Evolutionary conservation across 352 stramenopile genomes (phyloP), one percentile per base, ranked within the genome.

Genomic region (Globisporangium nodosum): DNA sequence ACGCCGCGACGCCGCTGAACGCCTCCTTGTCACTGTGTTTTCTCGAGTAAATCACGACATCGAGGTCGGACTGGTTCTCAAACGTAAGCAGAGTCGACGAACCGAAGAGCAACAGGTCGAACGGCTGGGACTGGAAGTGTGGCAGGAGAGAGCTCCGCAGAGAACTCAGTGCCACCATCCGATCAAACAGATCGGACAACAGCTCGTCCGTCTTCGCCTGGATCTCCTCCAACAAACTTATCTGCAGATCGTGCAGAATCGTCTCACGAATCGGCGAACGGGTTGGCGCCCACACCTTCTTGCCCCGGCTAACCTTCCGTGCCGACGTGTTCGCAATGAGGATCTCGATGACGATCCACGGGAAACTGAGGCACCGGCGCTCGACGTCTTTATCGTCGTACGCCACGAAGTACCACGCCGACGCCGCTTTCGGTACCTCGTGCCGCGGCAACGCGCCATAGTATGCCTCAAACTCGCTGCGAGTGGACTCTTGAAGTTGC

Each of bases 11-110:
- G 8, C 52, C 52, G 39, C 70, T 62, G 31, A 85, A 50, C 31
- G 61, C 65, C 3, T 68, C 65, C 3, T 68, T 66, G 8, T 7
- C 1, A 6, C 5, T 13, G 42, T 56, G 35, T 43, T 58, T 12
- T 51, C 62, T 3, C 9, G 56, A 52, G 6, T 53, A 35, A 9
- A 68, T 43, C 64, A 90, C 78, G 11, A 90, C 67, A 54, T 91
- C 83, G 13, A 92, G 56, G 65, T 92, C 83, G 0, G 83, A 92
- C 49, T 90, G 71, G 18, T 82, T 73, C 52, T 92, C 83, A 64
- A 91, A 91, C 5, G 79, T 90, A 6, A 92, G 62, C 37, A 92
- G 54, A 3, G 68, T 72, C 35, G 83, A 90, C 15, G 83, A 92
- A 0, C 83, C 83, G 43, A 90, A 91, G 9, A 91, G 63, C 16